Evolutionary conservation across 805 yeast species (phyloP), one percentile per base, ranked within the genome.

Genomic region (Kodamaea neixiangensis): DNA sequence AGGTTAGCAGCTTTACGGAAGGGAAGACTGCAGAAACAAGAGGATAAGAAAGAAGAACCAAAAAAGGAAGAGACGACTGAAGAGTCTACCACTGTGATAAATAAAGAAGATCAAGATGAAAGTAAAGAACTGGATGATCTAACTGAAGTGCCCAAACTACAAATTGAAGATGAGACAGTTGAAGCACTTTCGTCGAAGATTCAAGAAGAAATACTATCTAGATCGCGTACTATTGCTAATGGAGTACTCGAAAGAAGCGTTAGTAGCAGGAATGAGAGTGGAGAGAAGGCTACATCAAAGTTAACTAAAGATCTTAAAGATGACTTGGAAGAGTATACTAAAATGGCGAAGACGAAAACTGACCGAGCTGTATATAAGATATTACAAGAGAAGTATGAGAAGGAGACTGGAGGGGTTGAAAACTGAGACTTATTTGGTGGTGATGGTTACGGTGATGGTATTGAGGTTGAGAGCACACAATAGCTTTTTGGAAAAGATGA

Each of bases 251-350:
- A 38, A 25, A 25, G 31, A 10, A 37, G 20, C 13, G 15, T 19
- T 10, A 37, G 21, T 17, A 19, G 20, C 17, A 19, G n/a, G 17
- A 17, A 37, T 10, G 33, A 39, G 39, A 35, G 38, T 9, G 35
- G 34, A 13, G 19, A 31, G 10, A 48, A 48, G 31, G n/a, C 22
- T 13, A 13, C 51, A 9, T 42, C 51, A 14, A n/a, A 14, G n/a
- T 58, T 64, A 46, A 71, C 71, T 17, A 48, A 61, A 41, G 76
- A 73, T 48, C 62, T 73, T 47, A 67, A 65, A 48, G 52, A 56
- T 13, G 72, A 70, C 39, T 48, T 73, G 31, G 55, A 53, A 4
- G 50, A 50, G 22, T 64, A 66, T 34, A 55, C 63, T 33, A 49
- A 55, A 13, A 50, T 55, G 50, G 77, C 77, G 2, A 58, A 61